phyloP scores from a whole-genome alignment of 306 rosid species.

The Quercus dentata region DNA sequence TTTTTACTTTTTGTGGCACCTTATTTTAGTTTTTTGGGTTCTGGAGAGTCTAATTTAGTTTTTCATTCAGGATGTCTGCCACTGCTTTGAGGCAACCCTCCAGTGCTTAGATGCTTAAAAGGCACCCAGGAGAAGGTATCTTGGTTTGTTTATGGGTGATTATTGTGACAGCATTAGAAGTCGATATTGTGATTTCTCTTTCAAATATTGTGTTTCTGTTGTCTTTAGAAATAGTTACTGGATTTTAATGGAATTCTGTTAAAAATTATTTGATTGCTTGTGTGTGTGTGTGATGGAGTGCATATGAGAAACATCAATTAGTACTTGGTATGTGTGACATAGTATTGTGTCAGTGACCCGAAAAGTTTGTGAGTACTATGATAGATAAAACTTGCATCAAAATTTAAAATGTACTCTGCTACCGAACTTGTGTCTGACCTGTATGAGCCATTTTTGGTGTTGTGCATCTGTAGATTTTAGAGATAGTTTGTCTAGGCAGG shows the following conservation, averaged over 20 bases:
- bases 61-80: constrained; percentile 91
- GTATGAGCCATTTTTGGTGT: background rate
- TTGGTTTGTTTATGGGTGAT: constrained; percentile 88
- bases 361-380: background rate
- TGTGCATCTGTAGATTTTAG: background rate
- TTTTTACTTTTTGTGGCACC: constrained; percentile 25
- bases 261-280: constrained; percentile 2
- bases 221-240: background rate
- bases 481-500: background rate
- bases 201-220: background rate
- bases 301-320: background rate
- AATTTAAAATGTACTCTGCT: constrained; percentile 7
- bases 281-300: constrained; percentile 17
- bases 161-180: constrained; percentile 45
- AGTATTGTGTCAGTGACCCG: background rate
- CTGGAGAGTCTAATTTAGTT: constrained; percentile 76
- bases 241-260: constrained; percentile 11
- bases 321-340: background rate
- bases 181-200: constrained; percentile 25
- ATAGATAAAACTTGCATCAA: background rate
- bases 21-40: constrained; percentile 39
- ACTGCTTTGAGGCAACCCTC: constrained; percentile 86
- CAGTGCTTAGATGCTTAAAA: constrained; percentile 83
- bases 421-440: background rate
- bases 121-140: constrained; percentile 99